Percentiles rank a stretch among this genome's conserved stretches.
Evolutionary conservation across 2,329 filamentous ascomycete genomes (phyloP).

Genomic region (Paracamarosporium sp.): DNA sequence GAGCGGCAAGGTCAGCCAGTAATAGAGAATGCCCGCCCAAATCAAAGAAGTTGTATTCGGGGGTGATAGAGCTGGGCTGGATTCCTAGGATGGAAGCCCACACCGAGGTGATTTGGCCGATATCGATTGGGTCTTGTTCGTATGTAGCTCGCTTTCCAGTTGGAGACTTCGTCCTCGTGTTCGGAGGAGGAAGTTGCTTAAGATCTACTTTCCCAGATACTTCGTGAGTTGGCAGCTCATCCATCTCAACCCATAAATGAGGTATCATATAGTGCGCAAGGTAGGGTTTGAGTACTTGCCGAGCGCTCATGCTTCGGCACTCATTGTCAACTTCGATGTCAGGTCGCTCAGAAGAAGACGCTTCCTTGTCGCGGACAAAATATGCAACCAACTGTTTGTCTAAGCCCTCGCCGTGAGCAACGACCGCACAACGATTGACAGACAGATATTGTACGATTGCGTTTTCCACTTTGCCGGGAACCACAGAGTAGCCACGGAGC

Average conservation of each 20-base stretch:
- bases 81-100: constrained; percentile 76
- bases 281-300: constrained; percentile 68
- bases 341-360: constrained; percentile 62
- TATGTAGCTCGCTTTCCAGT: constrained; percentile 54
- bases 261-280: constrained; percentile 87
- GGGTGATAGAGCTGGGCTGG: constrained; percentile 66
- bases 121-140: constrained; percentile 68
- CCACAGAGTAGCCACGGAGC: constrained; percentile 78
- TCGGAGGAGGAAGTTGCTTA: constrained; percentile 71
- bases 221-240: constrained; percentile 74
- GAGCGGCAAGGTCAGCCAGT: constrained; percentile 77
- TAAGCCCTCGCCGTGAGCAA: constrained; percentile 77
- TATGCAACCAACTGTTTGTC: constrained; percentile 80
- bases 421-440: constrained; percentile 73
- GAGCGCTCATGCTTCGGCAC: constrained; percentile 73
- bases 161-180: constrained; percentile 52
- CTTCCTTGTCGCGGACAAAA: constrained; percentile 70
- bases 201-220: constrained; percentile 82
- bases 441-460: constrained; percentile 73
- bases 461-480: constrained; percentile 78
- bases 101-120: constrained; percentile 71
- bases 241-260: constrained; percentile 75
- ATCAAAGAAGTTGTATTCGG: constrained; percentile 81
- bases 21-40: constrained; percentile 79
- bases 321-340: constrained; percentile 71